Evolutionary conservation across 495 filamentous ascomycete genomes (phyloP).

Genomic region (Annulohypoxylon nitens): DNA sequence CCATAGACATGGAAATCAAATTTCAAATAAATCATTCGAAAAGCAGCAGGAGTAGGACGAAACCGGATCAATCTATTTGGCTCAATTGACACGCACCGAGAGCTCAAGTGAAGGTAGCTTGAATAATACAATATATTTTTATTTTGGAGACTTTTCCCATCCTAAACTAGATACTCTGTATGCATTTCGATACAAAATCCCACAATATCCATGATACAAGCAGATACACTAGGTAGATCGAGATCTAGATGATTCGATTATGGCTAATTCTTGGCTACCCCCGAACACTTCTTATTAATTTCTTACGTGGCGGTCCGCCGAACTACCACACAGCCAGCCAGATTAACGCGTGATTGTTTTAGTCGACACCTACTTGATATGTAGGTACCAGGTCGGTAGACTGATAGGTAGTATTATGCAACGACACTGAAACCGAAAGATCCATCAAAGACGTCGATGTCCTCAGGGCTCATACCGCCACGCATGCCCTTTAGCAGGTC

Average conservation of each 20-base stretch:
- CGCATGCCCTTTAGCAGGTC: slow-evolving; percentile 64
- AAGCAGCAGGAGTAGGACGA: neutral
- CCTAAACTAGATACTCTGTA: neutral
- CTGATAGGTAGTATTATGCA: slow-evolving; percentile 45
- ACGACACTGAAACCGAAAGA: slow-evolving; percentile 71
- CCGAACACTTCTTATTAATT: neutral
- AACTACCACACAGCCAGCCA: neutral
- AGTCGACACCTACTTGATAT: too few species aligned
- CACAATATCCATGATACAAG: neutral
- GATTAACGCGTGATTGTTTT: neutral
- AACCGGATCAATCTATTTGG: neutral
- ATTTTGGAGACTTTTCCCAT: neutral
- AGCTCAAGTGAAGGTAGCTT: neutral
- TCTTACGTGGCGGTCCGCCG: neutral
- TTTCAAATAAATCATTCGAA: neutral
- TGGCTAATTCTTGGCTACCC: neutral
- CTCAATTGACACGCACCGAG: neutral
- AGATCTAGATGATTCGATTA: neutral
- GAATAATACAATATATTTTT: slow-evolving; percentile 1
- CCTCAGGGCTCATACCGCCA: slow-evolving; percentile 59
- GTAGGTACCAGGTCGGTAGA: neutral
- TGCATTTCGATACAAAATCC: neutral
- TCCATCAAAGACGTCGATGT: slow-evolving; percentile 67
- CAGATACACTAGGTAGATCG: neutral
- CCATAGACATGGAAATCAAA: too few species aligned